A percentile compares a stretch with the other conserved stretches of the same genome.
Evolutionary conservation across 192 early-diverging fungal species (phyloP).

Genomic region (Chytriomyces sp.): DNA sequence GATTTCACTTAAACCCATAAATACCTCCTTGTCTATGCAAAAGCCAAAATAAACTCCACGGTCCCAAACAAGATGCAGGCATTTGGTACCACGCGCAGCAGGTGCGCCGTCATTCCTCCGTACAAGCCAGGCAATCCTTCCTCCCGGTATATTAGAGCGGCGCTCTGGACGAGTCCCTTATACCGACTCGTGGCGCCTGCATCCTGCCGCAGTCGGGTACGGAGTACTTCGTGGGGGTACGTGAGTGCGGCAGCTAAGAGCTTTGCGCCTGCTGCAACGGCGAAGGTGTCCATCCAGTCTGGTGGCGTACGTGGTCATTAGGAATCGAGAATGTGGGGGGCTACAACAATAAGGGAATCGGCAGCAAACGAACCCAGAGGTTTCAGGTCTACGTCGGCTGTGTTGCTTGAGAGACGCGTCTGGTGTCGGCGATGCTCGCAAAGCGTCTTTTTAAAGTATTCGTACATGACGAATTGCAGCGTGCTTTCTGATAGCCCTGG

Average conservation of each 20-base stretch:
- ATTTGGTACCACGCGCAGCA: constrained; percentile 94
- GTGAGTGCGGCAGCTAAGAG: constrained; percentile 83
- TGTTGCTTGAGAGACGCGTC: not conserved
- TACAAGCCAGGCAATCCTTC: constrained; percentile 89
- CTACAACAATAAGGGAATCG: no score
- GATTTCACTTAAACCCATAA: no score
- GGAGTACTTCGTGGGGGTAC: constrained; percentile 92
- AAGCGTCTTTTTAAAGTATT: constrained; percentile 76
- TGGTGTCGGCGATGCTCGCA: not conserved
- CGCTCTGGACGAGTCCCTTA: constrained; percentile 65
- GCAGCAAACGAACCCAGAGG: constrained; percentile 1
- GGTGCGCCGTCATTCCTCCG: constrained; percentile 90
- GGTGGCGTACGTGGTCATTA: no score
- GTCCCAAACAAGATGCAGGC: constrained; percentile 86
- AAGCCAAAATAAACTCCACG: constrained; percentile 29
- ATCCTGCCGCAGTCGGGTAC: constrained; percentile 84
- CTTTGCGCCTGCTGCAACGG: constrained; percentile 82
- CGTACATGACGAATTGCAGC: constrained; percentile 96
- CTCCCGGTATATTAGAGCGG: constrained; percentile 61
- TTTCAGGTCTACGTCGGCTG: not conserved
- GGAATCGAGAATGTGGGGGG: no score
- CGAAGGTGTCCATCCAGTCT: constrained; percentile 83
- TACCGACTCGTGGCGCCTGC: constrained; percentile 71
- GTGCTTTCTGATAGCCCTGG: constrained; percentile 86
- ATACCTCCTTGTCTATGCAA: not conserved